phyloP scores from a whole-genome alignment of 306 rosid species.

The Lathyrus oleraceus region DNA sequence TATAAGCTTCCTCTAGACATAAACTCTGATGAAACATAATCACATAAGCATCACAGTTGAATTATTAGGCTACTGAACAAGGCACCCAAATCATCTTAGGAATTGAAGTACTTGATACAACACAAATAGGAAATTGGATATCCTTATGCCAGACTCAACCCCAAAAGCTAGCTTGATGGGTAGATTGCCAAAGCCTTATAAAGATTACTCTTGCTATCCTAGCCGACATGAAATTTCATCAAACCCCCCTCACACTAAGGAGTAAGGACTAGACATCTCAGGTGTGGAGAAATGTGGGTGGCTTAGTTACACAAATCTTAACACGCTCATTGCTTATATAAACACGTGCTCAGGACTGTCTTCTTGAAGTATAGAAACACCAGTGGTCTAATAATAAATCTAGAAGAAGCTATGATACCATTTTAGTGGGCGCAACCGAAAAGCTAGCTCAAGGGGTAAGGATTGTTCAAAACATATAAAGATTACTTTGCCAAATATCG shows the following conservation, averaged over 20 bases:
- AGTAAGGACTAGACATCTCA: background rate
- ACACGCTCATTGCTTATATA: background rate
- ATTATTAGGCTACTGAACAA: slow-evolving; percentile 31
- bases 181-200: background rate
- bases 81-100: slow-evolving; percentile 39
- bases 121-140: slow-evolving; percentile 27
- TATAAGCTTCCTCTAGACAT: slow-evolving; percentile 94
- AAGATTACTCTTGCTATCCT: background rate
- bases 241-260: background rate
- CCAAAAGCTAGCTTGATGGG: background rate
- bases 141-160: slow-evolving; percentile 1
- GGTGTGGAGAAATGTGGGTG: background rate
- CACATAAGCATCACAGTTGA: slow-evolving; percentile 39
- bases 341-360: background rate
- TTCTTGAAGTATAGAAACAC: background rate
- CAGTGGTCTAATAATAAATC: background rate
- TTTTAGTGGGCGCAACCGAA: background rate
- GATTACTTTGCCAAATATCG: slow-evolving; percentile 4
- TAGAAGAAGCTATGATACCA: background rate
- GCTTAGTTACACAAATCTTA: background rate
- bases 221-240: background rate
- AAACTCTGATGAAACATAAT: slow-evolving; percentile 71
- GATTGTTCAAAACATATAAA: background rate
- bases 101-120: slow-evolving; percentile 29
- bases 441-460: background rate